A percentile compares a stretch with the other conserved stretches of the same genome.
Evolutionary conservation across 805 yeast species (phyloP).

Genomic region (Alloascoidea africana): DNA sequence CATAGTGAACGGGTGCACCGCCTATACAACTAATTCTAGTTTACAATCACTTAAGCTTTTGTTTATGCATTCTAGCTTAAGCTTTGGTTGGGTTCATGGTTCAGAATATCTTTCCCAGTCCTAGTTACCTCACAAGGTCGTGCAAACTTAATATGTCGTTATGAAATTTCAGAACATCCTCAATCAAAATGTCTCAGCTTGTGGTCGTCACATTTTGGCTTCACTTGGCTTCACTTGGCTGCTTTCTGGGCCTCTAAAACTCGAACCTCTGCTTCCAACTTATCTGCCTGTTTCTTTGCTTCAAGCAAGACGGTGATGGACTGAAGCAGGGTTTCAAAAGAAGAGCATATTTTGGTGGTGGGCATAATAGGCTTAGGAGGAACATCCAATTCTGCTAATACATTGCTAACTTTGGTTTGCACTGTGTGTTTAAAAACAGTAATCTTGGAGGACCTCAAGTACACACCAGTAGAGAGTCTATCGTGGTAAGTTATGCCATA

Average conservation of each 20-base stretch:
- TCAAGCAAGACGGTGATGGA: conserved; percentile 63
- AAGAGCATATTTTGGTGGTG: conserved; percentile 59
- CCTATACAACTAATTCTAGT: no score
- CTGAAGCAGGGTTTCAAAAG: conserved; percentile 62
- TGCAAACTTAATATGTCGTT: no score
- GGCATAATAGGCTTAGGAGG: conserved; percentile 82
- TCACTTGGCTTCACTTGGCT: no score
- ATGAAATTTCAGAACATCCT: no score
- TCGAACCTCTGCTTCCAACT: conserved; percentile 63
- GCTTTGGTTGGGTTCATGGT: no score
- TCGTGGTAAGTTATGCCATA: conserved; percentile 71
- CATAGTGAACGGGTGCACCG: no score
- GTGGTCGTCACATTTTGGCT: no score
- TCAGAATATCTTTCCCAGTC: no score
- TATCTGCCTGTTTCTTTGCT: conserved; percentile 75
- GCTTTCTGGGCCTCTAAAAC: conserved; percentile 15
- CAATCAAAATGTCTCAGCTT: no score
- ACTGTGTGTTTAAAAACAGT: conserved; percentile 67
- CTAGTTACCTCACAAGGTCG: no score
- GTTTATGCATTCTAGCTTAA: no score
- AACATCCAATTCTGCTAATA: conserved; percentile 64
- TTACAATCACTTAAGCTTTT: no score
- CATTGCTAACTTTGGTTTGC: conserved; percentile 42
- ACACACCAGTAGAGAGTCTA: conserved; percentile 52
- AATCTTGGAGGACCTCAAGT: conserved; percentile 63